Evolutionary conservation across 1,284 basidiomycete genomes (phyloP), one percentile per base, ranked within the genome.

Genomic region (Microbotryum saponariae): DNA sequence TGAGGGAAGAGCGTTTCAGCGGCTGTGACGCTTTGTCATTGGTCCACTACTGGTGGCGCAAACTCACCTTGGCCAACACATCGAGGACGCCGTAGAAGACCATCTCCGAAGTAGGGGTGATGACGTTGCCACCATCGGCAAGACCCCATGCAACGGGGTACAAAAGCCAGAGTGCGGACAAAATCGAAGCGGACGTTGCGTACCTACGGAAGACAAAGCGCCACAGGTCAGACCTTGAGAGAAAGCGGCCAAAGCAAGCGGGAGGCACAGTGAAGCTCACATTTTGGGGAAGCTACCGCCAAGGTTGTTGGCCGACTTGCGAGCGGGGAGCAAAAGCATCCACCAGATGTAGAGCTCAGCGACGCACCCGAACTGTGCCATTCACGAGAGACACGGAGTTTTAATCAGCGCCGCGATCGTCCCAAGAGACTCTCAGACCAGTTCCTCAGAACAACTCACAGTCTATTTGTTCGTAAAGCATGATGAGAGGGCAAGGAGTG

Each of bases 71-170:
- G 62, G 81, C 77, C 65, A 84, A 60, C 18, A 85, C 58, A 69
- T 85, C 83, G 59, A 85, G 77, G 62, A 83, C 75, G 62, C 82
- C 83, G 73, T 84, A 85, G 75, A 82, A 84, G 61, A 81, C 68
- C 75, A 78, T 76, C 67, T 79, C 47, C 53, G 55, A 58, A 9
- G 77, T 76, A 29, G 78, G 76, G 0, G 74, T 71, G 67, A 82
- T 81, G 48, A 73, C 75, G 71, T 82, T 80, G 10, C 76, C 73
- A 10, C 81, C 81, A 61, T 82, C 81, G 7, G 76, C 74, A 21
- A 79, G 73, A 46, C 74, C 77, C 77, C 76, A 78, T 16, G 75
- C 74, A 55, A 80, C 73, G 33, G 77, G 75, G 74, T 83, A 84
- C 46, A 83, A 70, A 62, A 82, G 62, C 78, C 79, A 80, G 58